Evolutionary conservation across 2,329 filamentous ascomycete species (phyloP).

Genomic region (Penicillium sp.): DNA sequence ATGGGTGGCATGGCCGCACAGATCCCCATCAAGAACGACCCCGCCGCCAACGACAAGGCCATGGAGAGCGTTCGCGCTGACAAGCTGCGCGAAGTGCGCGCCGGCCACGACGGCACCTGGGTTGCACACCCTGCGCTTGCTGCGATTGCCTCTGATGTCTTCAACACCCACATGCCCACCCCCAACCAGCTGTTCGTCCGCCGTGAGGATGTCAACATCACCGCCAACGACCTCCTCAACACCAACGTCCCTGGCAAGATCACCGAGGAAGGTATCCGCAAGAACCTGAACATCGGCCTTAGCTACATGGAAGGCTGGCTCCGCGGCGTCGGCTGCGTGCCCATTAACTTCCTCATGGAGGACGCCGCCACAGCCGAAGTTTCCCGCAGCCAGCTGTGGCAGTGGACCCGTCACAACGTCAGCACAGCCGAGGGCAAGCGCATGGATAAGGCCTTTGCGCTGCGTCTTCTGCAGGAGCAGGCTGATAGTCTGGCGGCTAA

Average conservation of each 20-base stretch:
- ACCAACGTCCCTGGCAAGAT: slow-evolving; percentile 94
- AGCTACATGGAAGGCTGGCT: slow-evolving; percentile 99
- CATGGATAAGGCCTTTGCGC: slow-evolving; percentile 87
- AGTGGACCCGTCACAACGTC: slow-evolving; percentile 77
- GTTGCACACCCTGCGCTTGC: slow-evolving; percentile 94
- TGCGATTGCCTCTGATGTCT: slow-evolving; percentile 81
- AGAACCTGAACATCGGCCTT: slow-evolving; percentile 95
- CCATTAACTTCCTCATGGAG: slow-evolving; percentile 98
- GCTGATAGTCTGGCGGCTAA: slow-evolving; percentile 70
- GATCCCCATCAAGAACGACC: slow-evolving; percentile 96
- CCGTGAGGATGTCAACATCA: slow-evolving; percentile 83
- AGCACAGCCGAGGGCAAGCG: slow-evolving; percentile 83
- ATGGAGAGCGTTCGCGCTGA: slow-evolving; percentile 92
- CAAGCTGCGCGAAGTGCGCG: slow-evolving; percentile 92
- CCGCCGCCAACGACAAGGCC: slow-evolving; percentile 83
- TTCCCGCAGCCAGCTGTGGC: slow-evolving; percentile 90
- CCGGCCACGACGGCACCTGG: slow-evolving; percentile 96
- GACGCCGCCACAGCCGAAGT: slow-evolving; percentile 97
- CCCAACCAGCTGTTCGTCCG: slow-evolving; percentile 93
- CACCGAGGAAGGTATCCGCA: slow-evolving; percentile 91
- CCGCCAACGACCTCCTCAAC: slow-evolving; percentile 87
- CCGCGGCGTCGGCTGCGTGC: slow-evolving; percentile 89
- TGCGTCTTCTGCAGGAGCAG: slow-evolving; percentile 83
- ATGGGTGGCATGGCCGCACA: slow-evolving; percentile 99
- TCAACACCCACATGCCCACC: slow-evolving; percentile 98